Conservation (phyloP, 148 eudicot species). For the Diospyros lotus region DNA sequence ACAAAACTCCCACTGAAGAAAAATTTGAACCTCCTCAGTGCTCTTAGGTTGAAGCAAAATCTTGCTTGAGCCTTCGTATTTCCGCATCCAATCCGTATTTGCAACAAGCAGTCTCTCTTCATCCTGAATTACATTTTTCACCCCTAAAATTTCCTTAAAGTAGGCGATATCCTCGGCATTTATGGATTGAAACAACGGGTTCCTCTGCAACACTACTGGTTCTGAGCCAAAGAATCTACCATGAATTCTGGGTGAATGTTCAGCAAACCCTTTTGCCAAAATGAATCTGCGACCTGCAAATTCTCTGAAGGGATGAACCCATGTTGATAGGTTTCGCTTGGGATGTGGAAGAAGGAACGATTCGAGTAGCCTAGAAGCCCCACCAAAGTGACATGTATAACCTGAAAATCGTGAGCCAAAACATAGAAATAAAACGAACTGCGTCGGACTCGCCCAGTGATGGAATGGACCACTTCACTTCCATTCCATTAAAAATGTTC, state of each 20-base stretch:
- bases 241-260: conserved; percentile 22
- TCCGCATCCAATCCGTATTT: conserved; percentile 94
- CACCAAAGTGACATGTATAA: conserved; percentile 13
- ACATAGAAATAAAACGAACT: neutral
- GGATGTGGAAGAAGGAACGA: conserved; percentile 12
- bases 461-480: neutral
- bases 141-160: conserved; percentile 72
- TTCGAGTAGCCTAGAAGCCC: conserved; percentile 16
- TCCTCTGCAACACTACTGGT: conserved; percentile 43
- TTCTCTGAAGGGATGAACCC: conserved; percentile 7
- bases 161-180: conserved; percentile 60
- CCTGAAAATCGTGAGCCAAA: conserved; percentile 28
- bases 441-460: too few relatives aligned
- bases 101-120: conserved; percentile 69
- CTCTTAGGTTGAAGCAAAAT: conserved; percentile 74
- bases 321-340: conserved; percentile 1
- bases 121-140: conserved; percentile 77
- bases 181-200: conserved; percentile 51
- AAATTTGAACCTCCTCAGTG: conserved; percentile 68
- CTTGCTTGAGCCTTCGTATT: conserved; percentile 84
- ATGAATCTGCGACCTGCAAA: conserved; percentile 9
- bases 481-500: neutral
- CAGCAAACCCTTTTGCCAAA: neutral
- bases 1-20: conserved; percentile 1
- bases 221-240: conserved; percentile 50